Conservation (phyloP, 2,329 filamentous ascomycete species). For the Aspergillus novofumigatus region DNA sequence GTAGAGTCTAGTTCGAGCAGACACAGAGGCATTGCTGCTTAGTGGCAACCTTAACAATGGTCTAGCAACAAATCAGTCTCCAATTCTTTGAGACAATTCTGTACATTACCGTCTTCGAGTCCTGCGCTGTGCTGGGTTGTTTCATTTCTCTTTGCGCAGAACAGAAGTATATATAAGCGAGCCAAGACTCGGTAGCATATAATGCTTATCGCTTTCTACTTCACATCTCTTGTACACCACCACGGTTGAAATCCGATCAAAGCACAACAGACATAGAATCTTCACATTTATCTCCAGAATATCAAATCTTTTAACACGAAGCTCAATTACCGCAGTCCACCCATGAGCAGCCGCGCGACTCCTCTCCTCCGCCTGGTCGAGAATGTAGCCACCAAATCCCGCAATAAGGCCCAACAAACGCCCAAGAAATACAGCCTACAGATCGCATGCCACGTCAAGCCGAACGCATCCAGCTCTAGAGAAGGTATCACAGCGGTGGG, state of each 20-base stretch:
- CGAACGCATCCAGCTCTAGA: constrained; percentile 58
- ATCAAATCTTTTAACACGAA: background rate
- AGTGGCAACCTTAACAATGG: background rate
- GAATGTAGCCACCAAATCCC: constrained; percentile 3
- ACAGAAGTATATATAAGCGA: background rate
- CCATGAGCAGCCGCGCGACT: background rate
- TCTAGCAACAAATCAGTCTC: background rate
- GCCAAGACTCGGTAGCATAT: background rate
- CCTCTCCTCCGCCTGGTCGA: constrained; percentile 14
- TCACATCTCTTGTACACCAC: background rate
- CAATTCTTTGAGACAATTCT: background rate
- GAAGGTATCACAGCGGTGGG: constrained; percentile 58
- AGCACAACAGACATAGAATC: background rate
- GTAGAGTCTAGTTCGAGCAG: too few species aligned
- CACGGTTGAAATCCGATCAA: background rate
- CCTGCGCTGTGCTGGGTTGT: background rate
- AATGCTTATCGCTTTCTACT: background rate
- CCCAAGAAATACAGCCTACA: constrained; percentile 44
- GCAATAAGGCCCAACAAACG: constrained; percentile 2
- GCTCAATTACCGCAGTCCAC: background rate
- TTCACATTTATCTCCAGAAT: background rate
- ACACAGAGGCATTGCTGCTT: background rate
- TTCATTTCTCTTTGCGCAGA: background rate
- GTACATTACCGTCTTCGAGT: too few species aligned
- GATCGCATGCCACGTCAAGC: constrained; percentile 64